Conservation (phyloP, 148 eudicot genomes). For the Fagopyrum homotropicum region DNA sequence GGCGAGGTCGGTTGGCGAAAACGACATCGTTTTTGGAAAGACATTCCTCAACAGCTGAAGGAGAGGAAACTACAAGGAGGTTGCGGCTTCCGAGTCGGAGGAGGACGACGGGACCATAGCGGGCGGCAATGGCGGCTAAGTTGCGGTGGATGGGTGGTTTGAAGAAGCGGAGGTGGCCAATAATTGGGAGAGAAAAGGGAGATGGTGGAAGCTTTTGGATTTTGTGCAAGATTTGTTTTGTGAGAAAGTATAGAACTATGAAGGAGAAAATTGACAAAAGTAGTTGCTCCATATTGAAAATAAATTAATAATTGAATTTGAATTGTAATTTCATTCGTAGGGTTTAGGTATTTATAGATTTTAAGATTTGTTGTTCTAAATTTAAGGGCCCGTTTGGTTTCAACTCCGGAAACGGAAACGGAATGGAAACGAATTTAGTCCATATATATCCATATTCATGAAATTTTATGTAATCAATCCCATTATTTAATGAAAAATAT, state of each 20-base stretch:
- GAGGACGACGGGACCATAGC: slow-evolving; percentile 30
- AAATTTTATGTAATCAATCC: no score
- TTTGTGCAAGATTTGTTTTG: slow-evolving; percentile 19
- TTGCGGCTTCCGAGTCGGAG: slow-evolving; percentile 41
- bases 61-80: slow-evolving; percentile 43
- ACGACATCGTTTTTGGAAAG: slow-evolving; percentile 36
- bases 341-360: background rate
- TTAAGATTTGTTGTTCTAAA: no score
- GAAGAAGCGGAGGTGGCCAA: slow-evolving; percentile 49
- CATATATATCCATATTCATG: no score
- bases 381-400: no score
- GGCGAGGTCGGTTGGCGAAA: slow-evolving; percentile 44
- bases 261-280: slow-evolving; percentile 8
- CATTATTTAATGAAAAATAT: no score
- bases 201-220: slow-evolving; percentile 39
- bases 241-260: slow-evolving; percentile 17
- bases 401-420: no score
- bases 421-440: no score
- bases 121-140: slow-evolving; percentile 22
- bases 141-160: slow-evolving; percentile 34
- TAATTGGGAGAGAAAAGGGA: slow-evolving; percentile 40
- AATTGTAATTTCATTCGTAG: no score
- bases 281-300: background rate
- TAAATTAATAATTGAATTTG: background rate
- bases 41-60: slow-evolving; percentile 39